Conservation (phyloP, 371 early-diverging fungal species). For the Mucor circinelloides region DNA sequence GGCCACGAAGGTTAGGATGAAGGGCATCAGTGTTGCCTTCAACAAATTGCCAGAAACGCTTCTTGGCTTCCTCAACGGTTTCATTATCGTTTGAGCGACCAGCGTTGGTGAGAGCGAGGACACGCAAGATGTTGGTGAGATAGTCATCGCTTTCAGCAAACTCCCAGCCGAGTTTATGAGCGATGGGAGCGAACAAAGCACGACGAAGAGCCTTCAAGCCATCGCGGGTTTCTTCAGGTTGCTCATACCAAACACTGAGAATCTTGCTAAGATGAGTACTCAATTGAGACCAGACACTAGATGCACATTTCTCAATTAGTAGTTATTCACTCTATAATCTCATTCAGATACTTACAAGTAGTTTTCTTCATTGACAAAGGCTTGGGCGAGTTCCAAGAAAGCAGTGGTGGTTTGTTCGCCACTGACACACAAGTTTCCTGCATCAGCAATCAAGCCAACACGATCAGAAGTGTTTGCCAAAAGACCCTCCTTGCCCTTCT, state of each 20-base stretch:
- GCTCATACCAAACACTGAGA: constrained; percentile 53
- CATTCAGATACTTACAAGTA: constrained; percentile 42
- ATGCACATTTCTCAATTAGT: background rate
- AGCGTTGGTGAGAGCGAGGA: constrained; percentile 46
- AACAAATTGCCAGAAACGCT: constrained; percentile 48
- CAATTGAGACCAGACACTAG: constrained; percentile 54
- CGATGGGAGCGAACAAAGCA: constrained; percentile 58
- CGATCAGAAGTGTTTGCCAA: constrained; percentile 63
- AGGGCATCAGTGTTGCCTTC: constrained; percentile 56
- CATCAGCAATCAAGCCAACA: constrained; percentile 73
- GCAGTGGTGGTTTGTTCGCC: constrained; percentile 60
- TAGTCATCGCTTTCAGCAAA: constrained; percentile 51
- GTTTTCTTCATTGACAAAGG: constrained; percentile 50
- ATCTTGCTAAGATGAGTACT: constrained; percentile 55
- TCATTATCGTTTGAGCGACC: constrained; percentile 42
- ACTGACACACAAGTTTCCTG: constrained; percentile 59
- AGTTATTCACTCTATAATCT: background rate
- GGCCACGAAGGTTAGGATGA: constrained; percentile 84
- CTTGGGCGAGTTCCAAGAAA: constrained; percentile 55
- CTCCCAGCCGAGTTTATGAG: constrained; percentile 66
- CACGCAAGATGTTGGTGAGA: constrained; percentile 49
- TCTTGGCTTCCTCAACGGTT: constrained; percentile 45
- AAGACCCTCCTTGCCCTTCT: constrained; percentile 52
- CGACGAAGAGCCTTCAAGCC: constrained; percentile 56
- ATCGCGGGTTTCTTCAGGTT: constrained; percentile 48